phyloP scores from a whole-genome alignment of 768 basidiomycete species.

The Pisolithus microcarpus region DNA sequence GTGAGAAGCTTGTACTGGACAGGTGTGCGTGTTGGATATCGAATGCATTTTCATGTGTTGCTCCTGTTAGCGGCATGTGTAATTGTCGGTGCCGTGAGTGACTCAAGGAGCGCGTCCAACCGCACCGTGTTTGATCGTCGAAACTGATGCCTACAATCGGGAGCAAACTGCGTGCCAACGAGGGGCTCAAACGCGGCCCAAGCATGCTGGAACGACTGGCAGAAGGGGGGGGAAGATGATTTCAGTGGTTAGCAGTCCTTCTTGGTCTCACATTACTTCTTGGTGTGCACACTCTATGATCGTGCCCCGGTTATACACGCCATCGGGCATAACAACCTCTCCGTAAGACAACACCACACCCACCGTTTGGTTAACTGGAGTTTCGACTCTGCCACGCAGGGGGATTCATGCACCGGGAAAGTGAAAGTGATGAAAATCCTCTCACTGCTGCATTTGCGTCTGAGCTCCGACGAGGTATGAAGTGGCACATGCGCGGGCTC shows the following conservation, averaged over 20 bases:
- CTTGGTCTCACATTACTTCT: too few relatives aligned
- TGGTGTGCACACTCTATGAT: background rate
- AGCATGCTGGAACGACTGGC: slow-evolving; percentile 78
- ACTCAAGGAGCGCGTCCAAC: too few relatives aligned
- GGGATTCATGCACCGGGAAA: background rate
- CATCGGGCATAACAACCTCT: too few relatives aligned
- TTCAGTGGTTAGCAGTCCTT: background rate
- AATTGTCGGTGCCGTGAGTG: too few relatives aligned
- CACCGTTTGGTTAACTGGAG: too few relatives aligned
- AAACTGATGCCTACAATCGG: slow-evolving; percentile 74
- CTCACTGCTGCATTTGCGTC: slow-evolving; percentile 22
- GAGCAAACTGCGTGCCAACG: slow-evolving; percentile 86
- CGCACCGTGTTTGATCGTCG: slow-evolving; percentile 99
- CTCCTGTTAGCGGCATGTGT: too few relatives aligned
- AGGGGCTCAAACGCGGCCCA: slow-evolving; percentile 68
- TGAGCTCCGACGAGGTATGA: slow-evolving; percentile 40
- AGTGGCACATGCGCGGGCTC: slow-evolving; percentile 28
- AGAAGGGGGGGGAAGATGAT: slow-evolving; percentile 25
- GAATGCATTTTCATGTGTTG: slow-evolving; percentile 64
- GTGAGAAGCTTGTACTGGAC: background rate
- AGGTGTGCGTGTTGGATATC: slow-evolving; percentile 96
- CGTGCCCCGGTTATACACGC: too few relatives aligned
- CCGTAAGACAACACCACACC: too few relatives aligned
- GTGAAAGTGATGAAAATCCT: slow-evolving; percentile 3
- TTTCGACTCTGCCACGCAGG: too few relatives aligned